Conservation (phyloP, 1,139 yeast species). For the Protomyces inundatus region DNA sequence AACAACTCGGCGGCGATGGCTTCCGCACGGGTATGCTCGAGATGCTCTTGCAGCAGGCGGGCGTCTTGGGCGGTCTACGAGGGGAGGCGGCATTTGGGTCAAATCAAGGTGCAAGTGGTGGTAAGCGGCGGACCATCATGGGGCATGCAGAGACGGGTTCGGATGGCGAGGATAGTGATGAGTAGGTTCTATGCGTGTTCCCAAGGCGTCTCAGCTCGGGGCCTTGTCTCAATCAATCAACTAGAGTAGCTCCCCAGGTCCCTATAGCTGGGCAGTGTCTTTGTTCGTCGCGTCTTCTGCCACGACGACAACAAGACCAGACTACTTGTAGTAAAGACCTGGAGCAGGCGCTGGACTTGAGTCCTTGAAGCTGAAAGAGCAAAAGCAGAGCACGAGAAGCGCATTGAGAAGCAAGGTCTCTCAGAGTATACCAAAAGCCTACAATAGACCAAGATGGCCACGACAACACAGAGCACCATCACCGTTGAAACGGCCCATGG, state of each 20-base stretch:
- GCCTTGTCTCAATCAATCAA: too few relatives aligned
- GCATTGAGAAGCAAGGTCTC: too few relatives aligned
- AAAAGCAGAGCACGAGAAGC: too few relatives aligned
- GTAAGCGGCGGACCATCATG: slow-evolving; percentile 7
- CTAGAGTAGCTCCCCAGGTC: too few relatives aligned
- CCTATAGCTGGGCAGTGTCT: too few relatives aligned
- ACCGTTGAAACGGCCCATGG: slow-evolving; percentile 20
- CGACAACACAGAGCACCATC: slow-evolving; percentile 7
- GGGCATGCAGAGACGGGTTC: slow-evolving; percentile 4
- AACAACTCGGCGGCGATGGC: slow-evolving; percentile 48
- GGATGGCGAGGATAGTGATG: slow-evolving; percentile 25
- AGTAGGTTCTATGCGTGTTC: background rate
- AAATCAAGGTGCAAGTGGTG: background rate
- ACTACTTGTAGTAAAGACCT: too few relatives aligned
- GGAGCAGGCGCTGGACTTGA: too few relatives aligned
- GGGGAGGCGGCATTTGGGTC: background rate
- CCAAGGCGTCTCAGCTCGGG: too few relatives aligned
- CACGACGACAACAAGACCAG: too few relatives aligned
- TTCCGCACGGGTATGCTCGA: slow-evolving; percentile 49
- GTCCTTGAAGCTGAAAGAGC: too few relatives aligned
- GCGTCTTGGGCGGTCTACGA: slow-evolving; percentile 27
- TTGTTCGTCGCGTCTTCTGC: too few relatives aligned
- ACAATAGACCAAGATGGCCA: background rate
- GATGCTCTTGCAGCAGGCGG: slow-evolving; percentile 34
- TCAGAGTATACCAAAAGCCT: too few relatives aligned